Evolutionary conservation across 306 rosid genomes (phyloP).

Genomic region (Crotalaria pallida): DNA sequence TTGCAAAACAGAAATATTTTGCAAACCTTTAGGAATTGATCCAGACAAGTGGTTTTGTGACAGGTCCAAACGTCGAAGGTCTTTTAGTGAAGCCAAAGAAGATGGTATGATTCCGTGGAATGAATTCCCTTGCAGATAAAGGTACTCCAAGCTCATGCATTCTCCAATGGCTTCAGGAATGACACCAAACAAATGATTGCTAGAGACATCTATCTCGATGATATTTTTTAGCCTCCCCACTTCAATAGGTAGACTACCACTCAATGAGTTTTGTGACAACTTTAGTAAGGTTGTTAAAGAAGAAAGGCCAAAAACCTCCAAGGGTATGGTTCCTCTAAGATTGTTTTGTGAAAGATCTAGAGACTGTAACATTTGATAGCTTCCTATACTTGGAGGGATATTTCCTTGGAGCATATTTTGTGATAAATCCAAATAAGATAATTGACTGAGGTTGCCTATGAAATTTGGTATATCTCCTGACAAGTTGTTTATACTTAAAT

Average conservation of each 20-base stretch:
- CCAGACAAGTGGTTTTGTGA: slow-evolving; percentile 26
- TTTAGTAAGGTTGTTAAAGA: neutral
- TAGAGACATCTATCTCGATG: neutral
- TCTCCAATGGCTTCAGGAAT: slow-evolving; percentile 29
- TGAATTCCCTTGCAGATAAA: slow-evolving; percentile 18
- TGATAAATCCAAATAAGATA: neutral
- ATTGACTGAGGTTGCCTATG: slow-evolving; percentile 15
- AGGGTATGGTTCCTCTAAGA: slow-evolving; percentile 17
- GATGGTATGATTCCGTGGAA: slow-evolving; percentile 27
- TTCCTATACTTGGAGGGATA: slow-evolving; percentile 5
- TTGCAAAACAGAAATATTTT: neutral
- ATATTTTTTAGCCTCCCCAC: slow-evolving; percentile 4
- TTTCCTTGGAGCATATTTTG: slow-evolving; percentile 13
- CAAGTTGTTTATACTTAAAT: neutral
- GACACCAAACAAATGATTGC: slow-evolving; percentile 13
- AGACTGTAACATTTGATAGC: neutral
- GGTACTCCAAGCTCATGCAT: slow-evolving; percentile 20
- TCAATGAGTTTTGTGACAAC: slow-evolving; percentile 18
- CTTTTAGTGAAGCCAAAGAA: slow-evolving; percentile 7
- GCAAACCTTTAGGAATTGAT: slow-evolving; percentile 21
- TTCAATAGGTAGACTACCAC: slow-evolving; percentile 6
- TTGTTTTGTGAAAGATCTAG: neutral
- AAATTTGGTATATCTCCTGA: neutral
- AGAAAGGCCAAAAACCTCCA: neutral
- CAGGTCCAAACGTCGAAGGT: slow-evolving; percentile 18